Base-by-base conservation (phyloP, 345 rosid genomes). In the Arabis hirsuta region DNA sequence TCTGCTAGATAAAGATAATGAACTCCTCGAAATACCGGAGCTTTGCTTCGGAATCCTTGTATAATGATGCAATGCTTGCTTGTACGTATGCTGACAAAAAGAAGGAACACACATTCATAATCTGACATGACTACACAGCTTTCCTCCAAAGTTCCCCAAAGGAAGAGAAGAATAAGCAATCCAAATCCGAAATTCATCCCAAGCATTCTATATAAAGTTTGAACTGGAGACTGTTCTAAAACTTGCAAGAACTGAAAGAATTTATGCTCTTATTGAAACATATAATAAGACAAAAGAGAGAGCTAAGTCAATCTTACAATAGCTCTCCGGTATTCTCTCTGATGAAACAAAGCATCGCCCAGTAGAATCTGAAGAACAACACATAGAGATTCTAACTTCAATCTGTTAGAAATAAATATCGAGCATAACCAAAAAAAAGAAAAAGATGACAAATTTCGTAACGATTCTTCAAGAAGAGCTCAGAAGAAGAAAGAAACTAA, bases 271-370 rank as follows among this genome's bases (percentile, higher is more conserved):
- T 22, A 22, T 22, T 22, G 24, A 22, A 22, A 22, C 1, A 22
- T 22, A 22, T 22, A 22, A 46, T 3, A 4, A 8, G 27, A 34
- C 20, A 10, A 22, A 34, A 65, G 24, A 20, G 43, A 41, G 14
- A 22, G 62, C 3, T 3, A 43, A 55, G 41, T 60, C n/a, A 27
- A 46, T 67, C 97, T 86, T 79, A 95, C 98, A 53, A 92, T 88
- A 39, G 98, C 96, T 73, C 99, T 82, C 32, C 94, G 81, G 71
- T 82, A 86, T 78, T 92, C 97, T 63, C 94, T 79, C 68, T 86
- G 91, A 10, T 89, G 94, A 81, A 84, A 82, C 73, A 95, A 82
- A 24, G 99, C 83, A 76, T 95, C 98, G 1, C 96, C 99, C 1
- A 90, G 88, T 74, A 88, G 82, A 84, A 95, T 81, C 99, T 95